Evolutionary conservation across 257 asterid genomes (phyloP), one percentile per base, ranked within the genome.

Genomic region (Solanum acaule): DNA sequence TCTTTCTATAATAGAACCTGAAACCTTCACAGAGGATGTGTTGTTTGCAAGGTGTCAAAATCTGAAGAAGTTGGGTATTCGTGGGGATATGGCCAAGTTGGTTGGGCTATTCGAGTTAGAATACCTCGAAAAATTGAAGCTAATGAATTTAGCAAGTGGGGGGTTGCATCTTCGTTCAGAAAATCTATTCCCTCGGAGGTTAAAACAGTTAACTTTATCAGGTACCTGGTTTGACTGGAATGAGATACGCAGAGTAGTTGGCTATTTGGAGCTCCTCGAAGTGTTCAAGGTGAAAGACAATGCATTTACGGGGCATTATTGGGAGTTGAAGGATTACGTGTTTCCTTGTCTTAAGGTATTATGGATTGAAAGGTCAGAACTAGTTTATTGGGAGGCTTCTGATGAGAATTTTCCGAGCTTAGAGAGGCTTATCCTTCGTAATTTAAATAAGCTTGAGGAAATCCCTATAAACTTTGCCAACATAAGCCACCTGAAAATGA

Each of bases 191-290:
- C 86, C 90, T 3, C 16, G 18, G 38, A 88, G 86, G 22, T 78
- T 88, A 27, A 75, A 49, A 4, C 44, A 18, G 59, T 18, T 85
- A 20, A 88, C 88, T 6, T 25, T 93, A 70, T 61, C 82, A 31
- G 56, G 72, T 3, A 91, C 92, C 2, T 56, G 33, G 49, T 90
- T 93, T 0, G 87, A 86, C 1, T 93, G 95, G 95, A 4, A 25
- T 0, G 79, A 92, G 25, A 90, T 93, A 89, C 18, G 70, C 15
- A 83, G 49, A 52, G 23, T 2, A 22, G 87, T 93, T 2, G 92
- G 90, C 22, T 16, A 76, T 84, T 52, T 90, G 52, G 77, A 76
- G 20, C 87, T 37, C 18, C 88, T 93, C 3, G 88, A 88, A 76
- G 90, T 88, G 85, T 88, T 88, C 23, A 88, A 88, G 85, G 16